A percentile compares a stretch with the other conserved stretches of the same genome.
phyloP scores from a whole-genome alignment of 2,329 filamentous ascomycete species.

The Colletotrichum navitas region DNA sequence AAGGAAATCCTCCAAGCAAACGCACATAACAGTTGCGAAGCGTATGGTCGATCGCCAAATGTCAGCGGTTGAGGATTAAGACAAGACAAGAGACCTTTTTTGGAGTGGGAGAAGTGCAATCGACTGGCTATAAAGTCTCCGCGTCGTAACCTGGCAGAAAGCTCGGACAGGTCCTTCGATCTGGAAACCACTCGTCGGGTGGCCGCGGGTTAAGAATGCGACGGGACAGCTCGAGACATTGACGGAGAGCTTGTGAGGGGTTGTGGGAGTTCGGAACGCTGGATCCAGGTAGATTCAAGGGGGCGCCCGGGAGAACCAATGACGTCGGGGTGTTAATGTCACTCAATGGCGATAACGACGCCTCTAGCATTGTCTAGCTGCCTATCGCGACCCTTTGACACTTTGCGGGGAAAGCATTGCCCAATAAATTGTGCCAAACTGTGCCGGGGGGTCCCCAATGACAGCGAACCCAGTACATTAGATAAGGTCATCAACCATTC shows the following conservation, averaged over 20 bases:
- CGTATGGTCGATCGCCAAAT: constrained; percentile 1
- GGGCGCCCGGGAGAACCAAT: constrained; percentile 24
- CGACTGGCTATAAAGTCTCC: constrained; percentile 33
- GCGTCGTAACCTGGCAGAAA: constrained; percentile 20
- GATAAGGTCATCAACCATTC: constrained; percentile 22
- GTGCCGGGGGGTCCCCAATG: constrained; percentile 7
- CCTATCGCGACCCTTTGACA: constrained; percentile 17
- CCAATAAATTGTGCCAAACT: constrained; percentile 33
- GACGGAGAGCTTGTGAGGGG: constrained; percentile 37
- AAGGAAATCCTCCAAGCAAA: background rate
- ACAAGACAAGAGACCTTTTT: background rate
- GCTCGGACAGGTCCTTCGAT: constrained; percentile 24
- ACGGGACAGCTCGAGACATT: constrained; percentile 3
- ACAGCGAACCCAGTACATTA: background rate
- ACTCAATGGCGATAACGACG: constrained; percentile 16
- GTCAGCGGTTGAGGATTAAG: background rate
- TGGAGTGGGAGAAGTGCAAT: background rate
- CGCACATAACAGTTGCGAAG: background rate
- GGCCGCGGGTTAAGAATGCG: constrained; percentile 37
- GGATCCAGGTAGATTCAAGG: background rate
- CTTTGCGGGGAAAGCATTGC: constrained; percentile 28
- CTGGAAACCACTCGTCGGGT: constrained; percentile 28
- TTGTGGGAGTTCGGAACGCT: constrained; percentile 13
- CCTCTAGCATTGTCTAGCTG: background rate
- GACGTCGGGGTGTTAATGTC: constrained; percentile 18